Percentiles rank a stretch among this genome's conserved stretches.
Conservation (phyloP, 352 stramenopile species). For the Hyaloperonospora brassicae region DNA sequence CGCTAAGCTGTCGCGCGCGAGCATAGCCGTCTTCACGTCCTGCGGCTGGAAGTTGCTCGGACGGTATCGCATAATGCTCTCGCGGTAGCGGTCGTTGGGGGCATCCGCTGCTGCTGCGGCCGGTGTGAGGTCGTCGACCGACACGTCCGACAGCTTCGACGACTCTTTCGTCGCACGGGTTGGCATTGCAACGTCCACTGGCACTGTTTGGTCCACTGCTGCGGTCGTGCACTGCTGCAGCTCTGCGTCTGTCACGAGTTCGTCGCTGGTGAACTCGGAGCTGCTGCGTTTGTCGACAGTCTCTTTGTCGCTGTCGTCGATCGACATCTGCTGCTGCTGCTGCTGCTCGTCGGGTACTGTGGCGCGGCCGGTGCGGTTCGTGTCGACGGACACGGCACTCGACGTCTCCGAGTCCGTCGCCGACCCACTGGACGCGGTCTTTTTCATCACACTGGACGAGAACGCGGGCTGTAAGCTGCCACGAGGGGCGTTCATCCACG, state of each 20-base stretch:
- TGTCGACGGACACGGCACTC: conserved; percentile 24
- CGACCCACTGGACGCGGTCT: conserved; percentile 30
- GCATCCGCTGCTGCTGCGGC: conserved; percentile 8
- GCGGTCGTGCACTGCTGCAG: conserved; percentile 32
- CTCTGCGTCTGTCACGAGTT: conserved; percentile 12
- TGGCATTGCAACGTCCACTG: not conserved
- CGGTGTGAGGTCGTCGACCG: conserved; percentile 8
- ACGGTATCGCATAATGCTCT: conserved; percentile 68
- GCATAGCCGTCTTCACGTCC: conserved; percentile 37
- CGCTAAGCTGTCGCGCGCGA: conserved; percentile 52
- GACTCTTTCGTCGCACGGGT: too few species aligned
- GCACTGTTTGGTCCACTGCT: conserved; percentile 20
- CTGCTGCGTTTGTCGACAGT: conserved; percentile 21
- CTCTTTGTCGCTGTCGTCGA: conserved; percentile 4
- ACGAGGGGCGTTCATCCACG: conserved; percentile 59
- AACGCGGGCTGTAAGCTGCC: conserved; percentile 50
- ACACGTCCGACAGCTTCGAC: conserved; percentile 10
- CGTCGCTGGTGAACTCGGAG: conserved; percentile 9
- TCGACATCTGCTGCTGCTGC: conserved; percentile 1
- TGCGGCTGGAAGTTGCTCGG: conserved; percentile 51
- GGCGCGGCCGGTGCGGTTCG: conserved; percentile 15
- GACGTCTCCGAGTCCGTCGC: conserved; percentile 25
- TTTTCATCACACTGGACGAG: conserved; percentile 52
- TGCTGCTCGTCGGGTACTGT: conserved; percentile 31
- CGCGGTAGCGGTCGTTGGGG: conserved; percentile 30